These are phyloP conservation scores for Trichoderma polysporum DNA, from an alignment of 2,329 filamentous ascomycete species.

Conservation along the genomic window DNA sequence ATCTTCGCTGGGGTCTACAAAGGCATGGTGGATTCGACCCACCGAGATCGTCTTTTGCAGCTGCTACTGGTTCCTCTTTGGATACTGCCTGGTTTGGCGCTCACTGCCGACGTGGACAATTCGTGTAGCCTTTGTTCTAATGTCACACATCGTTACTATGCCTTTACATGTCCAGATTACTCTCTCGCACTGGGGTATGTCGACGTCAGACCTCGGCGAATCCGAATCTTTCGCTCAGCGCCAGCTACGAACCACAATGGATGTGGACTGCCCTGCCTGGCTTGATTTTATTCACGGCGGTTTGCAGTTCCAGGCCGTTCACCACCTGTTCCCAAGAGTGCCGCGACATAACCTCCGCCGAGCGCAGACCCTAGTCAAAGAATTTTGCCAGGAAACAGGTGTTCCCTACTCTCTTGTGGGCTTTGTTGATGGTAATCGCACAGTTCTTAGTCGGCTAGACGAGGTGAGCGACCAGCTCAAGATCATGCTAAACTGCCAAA, in stretches of 20 bases:
- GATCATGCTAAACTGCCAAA: constrained; percentile 75
- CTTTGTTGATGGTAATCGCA: constrained; percentile 79
- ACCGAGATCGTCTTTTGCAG: constrained; percentile 41
- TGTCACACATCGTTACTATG: constrained; percentile 79
- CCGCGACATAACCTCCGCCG: constrained; percentile 79
- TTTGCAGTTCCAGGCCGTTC: constrained; percentile 85
- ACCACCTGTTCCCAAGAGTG: constrained; percentile 81
- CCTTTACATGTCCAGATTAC: constrained; percentile 88
- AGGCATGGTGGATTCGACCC: constrained; percentile 61
- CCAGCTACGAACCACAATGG: constrained; percentile 92
- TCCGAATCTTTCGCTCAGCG: constrained; percentile 85
- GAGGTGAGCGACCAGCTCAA: constrained; percentile 70
- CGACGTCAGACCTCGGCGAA: constrained; percentile 79
- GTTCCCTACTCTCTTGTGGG: constrained; percentile 86
- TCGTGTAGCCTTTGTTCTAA: constrained; percentile 71
- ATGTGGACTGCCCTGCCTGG: constrained; percentile 84
- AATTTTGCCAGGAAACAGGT: constrained; percentile 78
- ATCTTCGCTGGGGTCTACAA: constrained; percentile 68
- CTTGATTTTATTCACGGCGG: constrained; percentile 88
- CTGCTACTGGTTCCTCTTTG: constrained; percentile 86
- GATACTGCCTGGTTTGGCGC: constrained; percentile 69
- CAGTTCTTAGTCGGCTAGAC: constrained; percentile 72
- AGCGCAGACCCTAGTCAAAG: constrained; percentile 72
- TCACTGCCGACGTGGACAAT: constrained; percentile 45
- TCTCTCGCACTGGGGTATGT: constrained; percentile 91